A percentile compares a stretch with the other conserved stretches of the same genome.
These are phyloP conservation scores for Vanderwaltozyma polyspora DNA, from an alignment of 805 yeast species.

Conservation along the genomic window DNA sequence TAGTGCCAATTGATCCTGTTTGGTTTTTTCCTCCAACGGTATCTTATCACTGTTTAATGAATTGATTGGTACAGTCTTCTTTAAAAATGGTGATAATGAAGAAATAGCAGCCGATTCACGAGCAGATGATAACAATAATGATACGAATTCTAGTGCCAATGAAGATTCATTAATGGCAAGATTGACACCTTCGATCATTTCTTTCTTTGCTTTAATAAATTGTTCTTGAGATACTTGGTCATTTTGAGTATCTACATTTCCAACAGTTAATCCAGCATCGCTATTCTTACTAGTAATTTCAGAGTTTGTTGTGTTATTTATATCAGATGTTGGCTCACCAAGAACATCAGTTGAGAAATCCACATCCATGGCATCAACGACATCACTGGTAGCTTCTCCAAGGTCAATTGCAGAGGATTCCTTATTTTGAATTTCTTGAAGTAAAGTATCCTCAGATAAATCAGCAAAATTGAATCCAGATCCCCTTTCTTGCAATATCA, in stretches of 20 bases:
- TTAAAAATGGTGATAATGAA: conserved; percentile 78
- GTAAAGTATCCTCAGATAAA: conserved; percentile 42
- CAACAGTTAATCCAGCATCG: not conserved
- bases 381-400: conserved; percentile 1
- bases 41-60: conserved; percentile 45
- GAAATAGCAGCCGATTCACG: conserved; percentile 80
- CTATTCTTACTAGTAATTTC: not conserved
- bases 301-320: not conserved
- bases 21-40: conserved; percentile 10
- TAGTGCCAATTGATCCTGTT: conserved; percentile 17
- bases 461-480: conserved; percentile 35
- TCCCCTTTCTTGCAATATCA: conserved; percentile 46
- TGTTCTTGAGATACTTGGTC: conserved; percentile 24
- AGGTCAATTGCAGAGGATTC: conserved; percentile 1
- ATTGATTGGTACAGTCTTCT: conserved; percentile 63
- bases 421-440: conserved; percentile 31
- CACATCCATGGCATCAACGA: conserved; percentile 1
- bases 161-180: conserved; percentile 83
- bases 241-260: conserved; percentile 5
- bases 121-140: conserved; percentile 65
- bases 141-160: conserved; percentile 74
- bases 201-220: conserved; percentile 41
- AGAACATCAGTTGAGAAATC: not conserved
- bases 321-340: not conserved
- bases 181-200: conserved; percentile 41